Percentiles rank a stretch among this genome's conserved stretches.
These are phyloP conservation scores for Endocladia muricata DNA, from an alignment of 31 red algal genomes.

Conservation along the genomic window DNA sequence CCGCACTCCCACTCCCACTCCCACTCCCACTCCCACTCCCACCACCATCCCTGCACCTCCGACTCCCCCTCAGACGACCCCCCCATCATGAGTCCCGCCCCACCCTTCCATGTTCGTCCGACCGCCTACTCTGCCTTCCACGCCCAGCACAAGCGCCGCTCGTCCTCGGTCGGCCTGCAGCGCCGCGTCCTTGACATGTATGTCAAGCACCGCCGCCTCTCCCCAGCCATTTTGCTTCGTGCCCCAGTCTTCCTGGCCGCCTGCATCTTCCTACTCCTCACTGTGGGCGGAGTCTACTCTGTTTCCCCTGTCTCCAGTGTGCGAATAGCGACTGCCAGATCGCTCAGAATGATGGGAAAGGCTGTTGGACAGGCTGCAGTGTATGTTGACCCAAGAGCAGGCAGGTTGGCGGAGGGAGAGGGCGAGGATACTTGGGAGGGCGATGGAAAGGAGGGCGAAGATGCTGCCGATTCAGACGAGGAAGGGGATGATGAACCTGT, in stretches of 20 bases:
- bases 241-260: not conserved
- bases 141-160: not conserved
- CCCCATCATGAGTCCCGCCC: not conserved
- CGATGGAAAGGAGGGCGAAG: not conserved
- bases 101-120: not conserved
- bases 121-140: not conserved
- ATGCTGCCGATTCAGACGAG: not conserved
- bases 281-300: not conserved
- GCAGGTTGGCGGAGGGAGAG: not conserved
- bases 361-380: not conserved
- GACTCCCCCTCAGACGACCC: not conserved
- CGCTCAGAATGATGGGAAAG: not conserved
- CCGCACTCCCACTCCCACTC: not conserved
- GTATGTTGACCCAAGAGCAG: not conserved
- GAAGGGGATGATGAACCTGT: too few species aligned
- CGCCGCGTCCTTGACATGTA: constrained; percentile 7
- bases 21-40: not conserved
- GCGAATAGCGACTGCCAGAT: not conserved
- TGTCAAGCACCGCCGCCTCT: not conserved
- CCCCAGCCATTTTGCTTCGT: not conserved
- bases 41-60: not conserved
- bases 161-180: not conserved
- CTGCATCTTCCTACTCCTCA: not conserved
- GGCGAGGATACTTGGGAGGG: not conserved
- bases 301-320: not conserved